Conservation (phyloP, 352 stramenopile genomes). For the Blastocystis sp. region DNA sequence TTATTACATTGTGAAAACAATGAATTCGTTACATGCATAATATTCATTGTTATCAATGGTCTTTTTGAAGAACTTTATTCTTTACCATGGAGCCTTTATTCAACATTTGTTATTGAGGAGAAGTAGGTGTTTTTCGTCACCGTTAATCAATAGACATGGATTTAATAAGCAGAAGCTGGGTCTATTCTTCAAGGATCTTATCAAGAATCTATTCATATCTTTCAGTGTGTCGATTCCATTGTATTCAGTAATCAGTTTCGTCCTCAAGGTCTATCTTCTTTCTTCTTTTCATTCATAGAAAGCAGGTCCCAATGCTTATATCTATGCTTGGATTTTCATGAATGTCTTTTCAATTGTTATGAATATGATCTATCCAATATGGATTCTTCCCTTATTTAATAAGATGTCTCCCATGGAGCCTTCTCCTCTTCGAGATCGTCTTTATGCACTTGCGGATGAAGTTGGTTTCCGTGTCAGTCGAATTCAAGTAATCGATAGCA, state of each 20-base stretch:
- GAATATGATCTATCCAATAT: slow-evolving; percentile 78
- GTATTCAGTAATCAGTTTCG: neutral
- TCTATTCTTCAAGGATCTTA: slow-evolving; percentile 79
- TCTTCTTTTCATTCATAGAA: neutral
- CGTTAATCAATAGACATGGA: slow-evolving; percentile 72
- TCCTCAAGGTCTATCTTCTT: neutral
- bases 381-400: slow-evolving; percentile 85
- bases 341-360: slow-evolving; percentile 78
- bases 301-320: neutral
- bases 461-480: slow-evolving; percentile 78
- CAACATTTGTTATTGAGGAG: slow-evolving; percentile 81
- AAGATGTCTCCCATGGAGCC: slow-evolving; percentile 77
- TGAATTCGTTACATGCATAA: slow-evolving; percentile 23
- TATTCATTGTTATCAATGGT: slow-evolving; percentile 77
- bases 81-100: slow-evolving; percentile 80
- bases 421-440: slow-evolving; percentile 75
- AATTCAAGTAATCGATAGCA: slow-evolving; percentile 81
- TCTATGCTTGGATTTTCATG: slow-evolving; percentile 68
- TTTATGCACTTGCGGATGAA: slow-evolving; percentile 76
- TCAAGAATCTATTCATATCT: slow-evolving; percentile 76
- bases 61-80: slow-evolving; percentile 75
- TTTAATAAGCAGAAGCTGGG: slow-evolving; percentile 82
- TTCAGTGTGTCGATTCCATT: slow-evolving; percentile 71
- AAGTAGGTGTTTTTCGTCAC: slow-evolving; percentile 8
- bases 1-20: neutral